A percentile compares a stretch with the other conserved stretches of the same genome.
Conservation (phyloP, 1,284 basidiomycete species). For the Tranzscheliella williamsii region DNA sequence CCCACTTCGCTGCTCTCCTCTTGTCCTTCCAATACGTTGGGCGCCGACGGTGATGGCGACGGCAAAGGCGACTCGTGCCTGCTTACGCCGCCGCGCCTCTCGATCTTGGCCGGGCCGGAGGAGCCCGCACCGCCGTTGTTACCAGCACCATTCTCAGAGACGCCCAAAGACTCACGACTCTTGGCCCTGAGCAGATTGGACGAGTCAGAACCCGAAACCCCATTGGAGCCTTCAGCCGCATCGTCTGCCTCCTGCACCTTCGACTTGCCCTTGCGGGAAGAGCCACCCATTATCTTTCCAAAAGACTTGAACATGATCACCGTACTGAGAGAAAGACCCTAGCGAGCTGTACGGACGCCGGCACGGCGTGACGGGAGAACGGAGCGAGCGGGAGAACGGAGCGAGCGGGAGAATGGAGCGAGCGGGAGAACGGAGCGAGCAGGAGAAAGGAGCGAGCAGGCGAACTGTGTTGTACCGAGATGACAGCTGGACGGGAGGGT, state of each 20-base stretch:
- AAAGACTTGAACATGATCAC: conserved; percentile 59
- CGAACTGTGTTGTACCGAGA: too few species aligned
- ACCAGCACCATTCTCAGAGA: conserved; percentile 12
- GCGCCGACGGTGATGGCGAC: conserved; percentile 46
- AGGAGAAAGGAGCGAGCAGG: too few species aligned
- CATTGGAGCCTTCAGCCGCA: conserved; percentile 13
- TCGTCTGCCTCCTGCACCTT: conserved; percentile 40
- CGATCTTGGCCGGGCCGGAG: conserved; percentile 42
- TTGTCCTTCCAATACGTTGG: conserved; percentile 30
- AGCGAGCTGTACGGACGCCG: too few species aligned
- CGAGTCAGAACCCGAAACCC: conserved; percentile 30
- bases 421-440: too few species aligned
- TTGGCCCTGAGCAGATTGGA: conserved; percentile 24
- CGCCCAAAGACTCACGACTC: conserved; percentile 25
- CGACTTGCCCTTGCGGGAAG: conserved; percentile 53
- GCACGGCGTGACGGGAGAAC: too few species aligned
- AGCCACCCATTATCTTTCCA: conserved; percentile 56
- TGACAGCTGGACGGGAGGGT: too few species aligned
- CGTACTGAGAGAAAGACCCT: not conserved
- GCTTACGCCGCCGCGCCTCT: conserved; percentile 52
- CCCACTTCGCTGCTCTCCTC: conserved; percentile 22
- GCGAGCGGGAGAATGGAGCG: too few species aligned
- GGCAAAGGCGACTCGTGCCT: conserved; percentile 52
- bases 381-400: too few species aligned
- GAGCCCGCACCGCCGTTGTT: conserved; percentile 10